phyloP scores from a whole-genome alignment of 192 early-diverging fungal genomes.

The Radiomyces spectabilis region DNA sequence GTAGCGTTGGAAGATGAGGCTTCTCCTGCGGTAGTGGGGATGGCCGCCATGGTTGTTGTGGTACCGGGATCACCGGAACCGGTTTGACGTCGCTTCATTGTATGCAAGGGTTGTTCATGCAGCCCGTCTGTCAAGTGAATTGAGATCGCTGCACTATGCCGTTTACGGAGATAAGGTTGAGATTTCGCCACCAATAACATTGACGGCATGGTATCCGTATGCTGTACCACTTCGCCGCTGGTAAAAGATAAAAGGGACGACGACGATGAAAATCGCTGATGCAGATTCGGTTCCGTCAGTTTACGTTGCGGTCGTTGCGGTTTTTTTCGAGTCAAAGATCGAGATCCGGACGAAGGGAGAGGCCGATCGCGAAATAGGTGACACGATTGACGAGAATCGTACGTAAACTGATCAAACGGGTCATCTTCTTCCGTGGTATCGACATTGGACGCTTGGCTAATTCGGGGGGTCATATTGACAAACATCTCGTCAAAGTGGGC shows the following conservation, averaged over 20 bases:
- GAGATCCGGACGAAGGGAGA: neutral
- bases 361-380: neutral
- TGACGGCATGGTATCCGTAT: constrained; percentile 2
- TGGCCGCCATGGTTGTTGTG: no score
- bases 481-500: constrained; percentile 48
- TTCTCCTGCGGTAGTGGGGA: neutral
- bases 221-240: neutral
- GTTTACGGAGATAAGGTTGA: neutral
- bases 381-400: neutral
- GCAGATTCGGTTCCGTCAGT: neutral
- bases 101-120: no score
- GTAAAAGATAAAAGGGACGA: constrained; percentile 1
- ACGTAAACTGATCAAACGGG: constrained; percentile 8
- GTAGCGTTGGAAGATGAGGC: neutral
- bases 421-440: constrained; percentile 6
- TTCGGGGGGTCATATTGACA: constrained; percentile 37
- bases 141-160: constrained; percentile 6
- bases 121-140: no score
- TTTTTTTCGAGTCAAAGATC: neutral
- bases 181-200: neutral
- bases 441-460: constrained; percentile 14
- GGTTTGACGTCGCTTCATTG: no score
- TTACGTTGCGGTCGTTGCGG: neutral
- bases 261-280: constrained; percentile 1
- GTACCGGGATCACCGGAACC: no score